Evolutionary conservation across 495 filamentous ascomycete species (phyloP).

Genomic region (Aspergillus egyptiacus): DNA sequence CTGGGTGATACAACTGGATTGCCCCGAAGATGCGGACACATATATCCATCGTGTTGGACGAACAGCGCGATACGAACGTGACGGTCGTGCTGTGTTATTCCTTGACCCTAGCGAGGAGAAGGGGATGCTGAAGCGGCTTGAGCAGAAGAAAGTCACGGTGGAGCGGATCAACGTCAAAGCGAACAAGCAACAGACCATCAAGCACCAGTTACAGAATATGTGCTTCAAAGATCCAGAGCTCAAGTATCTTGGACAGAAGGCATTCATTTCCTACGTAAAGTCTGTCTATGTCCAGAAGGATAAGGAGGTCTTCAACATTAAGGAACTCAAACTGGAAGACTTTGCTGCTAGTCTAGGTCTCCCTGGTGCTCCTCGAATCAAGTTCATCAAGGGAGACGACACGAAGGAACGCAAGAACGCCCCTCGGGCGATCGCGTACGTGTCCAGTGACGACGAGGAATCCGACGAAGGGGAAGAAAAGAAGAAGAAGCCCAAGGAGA

Average conservation of each 20-base stretch:
- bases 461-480: constrained; percentile 44
- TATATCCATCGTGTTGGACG: constrained; percentile 96
- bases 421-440: constrained; percentile 50
- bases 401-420: constrained; percentile 84
- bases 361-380: constrained; percentile 83
- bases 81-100: constrained; percentile 84
- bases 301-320: constrained; percentile 82
- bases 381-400: constrained; percentile 83
- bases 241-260: constrained; percentile 94
- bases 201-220: constrained; percentile 79
- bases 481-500: constrained; percentile 42
- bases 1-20: constrained; percentile 94
- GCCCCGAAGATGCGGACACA: constrained; percentile 92
- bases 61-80: constrained; percentile 86
- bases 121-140: constrained; percentile 74
- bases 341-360: constrained; percentile 81
- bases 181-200: constrained; percentile 83
- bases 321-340: constrained; percentile 73
- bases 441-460: constrained; percentile 47
- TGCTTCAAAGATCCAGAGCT: constrained; percentile 92
- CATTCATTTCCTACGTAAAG: constrained; percentile 81
- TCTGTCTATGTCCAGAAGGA: constrained; percentile 86
- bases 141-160: constrained; percentile 82
- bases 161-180: constrained; percentile 76
- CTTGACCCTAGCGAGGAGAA: constrained; percentile 86